phyloP scores from a whole-genome alignment of 2,329 filamentous ascomycete species.

The Chaetomium sp. region DNA sequence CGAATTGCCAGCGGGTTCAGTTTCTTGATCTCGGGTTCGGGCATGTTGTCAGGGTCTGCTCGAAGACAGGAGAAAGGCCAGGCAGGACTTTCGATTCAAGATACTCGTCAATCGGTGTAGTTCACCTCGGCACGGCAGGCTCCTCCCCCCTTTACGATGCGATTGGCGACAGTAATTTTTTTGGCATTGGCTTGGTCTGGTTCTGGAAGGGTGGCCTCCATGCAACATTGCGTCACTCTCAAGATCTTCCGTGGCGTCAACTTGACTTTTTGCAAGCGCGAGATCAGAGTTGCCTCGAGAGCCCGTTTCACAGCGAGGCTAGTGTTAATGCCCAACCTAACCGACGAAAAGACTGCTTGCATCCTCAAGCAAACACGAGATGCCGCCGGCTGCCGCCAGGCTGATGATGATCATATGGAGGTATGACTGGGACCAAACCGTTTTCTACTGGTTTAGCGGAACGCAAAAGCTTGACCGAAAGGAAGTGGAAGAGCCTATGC shows the following conservation, averaged over 20 bases:
- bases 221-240: slow-evolving; percentile 30
- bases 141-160: neutral
- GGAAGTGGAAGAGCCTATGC: neutral
- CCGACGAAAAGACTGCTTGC: neutral
- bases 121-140: neutral
- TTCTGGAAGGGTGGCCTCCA: slow-evolving; percentile 7
- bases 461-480: slow-evolving; percentile 1
- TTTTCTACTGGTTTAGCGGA: neutral
- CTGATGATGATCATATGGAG: slow-evolving; percentile 5
- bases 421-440: neutral
- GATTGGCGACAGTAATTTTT: slow-evolving; percentile 1
- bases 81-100: neutral
- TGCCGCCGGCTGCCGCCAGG: slow-evolving; percentile 4
- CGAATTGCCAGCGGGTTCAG: neutral
- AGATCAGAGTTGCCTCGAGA: neutral
- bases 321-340: slow-evolving; percentile 9
- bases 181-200: neutral
- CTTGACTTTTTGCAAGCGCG: neutral
- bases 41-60: neutral
- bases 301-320: neutral
- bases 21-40: neutral
- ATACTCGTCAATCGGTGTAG: slow-evolving; percentile 9
- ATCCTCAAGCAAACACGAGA: slow-evolving; percentile 9
- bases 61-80: neutral
- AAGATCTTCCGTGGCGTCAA: neutral